Evolutionary conservation across 2,329 filamentous ascomycete genomes (phyloP), one percentile per base, ranked within the genome.

Genomic region (Ophiostoma pallidulum): DNA sequence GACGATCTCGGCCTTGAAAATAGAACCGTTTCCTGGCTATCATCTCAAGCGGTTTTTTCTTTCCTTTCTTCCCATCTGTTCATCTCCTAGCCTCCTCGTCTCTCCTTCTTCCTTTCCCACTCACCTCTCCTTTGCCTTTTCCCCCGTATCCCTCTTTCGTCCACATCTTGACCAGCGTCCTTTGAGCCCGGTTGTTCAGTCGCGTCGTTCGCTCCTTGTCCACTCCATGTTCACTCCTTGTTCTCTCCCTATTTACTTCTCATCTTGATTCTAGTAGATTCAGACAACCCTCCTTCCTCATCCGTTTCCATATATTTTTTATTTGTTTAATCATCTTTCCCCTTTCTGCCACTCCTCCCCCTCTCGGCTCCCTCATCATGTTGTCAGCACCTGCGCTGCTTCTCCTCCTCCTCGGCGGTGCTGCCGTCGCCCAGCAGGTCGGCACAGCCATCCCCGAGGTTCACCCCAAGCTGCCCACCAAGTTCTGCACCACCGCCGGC

Each of bases 381-480:
- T n/a, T n/a, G n/a, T 29, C 42, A 24, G 49, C 49, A 48, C 48
- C 47, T 47, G 35, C 49, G 40, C 46, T 53, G 46, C 46, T 44
- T 16, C 45, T 49, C 16, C n/a, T 49, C 16, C n/a, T 54, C 37
- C 31, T 52, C 39, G 28, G 24, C n/a, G 20, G 24, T 28, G 26
- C 22, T n/a, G 37, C 39, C 14, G 13, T 49, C 20, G 54, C 54
- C 14, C 58, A 59, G 49, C 44, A 55, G 35, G 56, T 58, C 41
- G 58, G 58, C 44, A 57, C 51, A 4, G 28, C 39, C 8, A 53
- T 53, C 31, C 54, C 57, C 14, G 58, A 60, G 45, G 51, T 53
- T 8, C 57, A 59, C 41, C 59, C 57, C 6, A 49, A 51, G 14
- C 50, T 61, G 20, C 43, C 53, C 13, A 60, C 57, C 14, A 50